Evolutionary conservation across 495 filamentous ascomycete species (phyloP).

Genomic region (Hypoxylon trugodes): DNA sequence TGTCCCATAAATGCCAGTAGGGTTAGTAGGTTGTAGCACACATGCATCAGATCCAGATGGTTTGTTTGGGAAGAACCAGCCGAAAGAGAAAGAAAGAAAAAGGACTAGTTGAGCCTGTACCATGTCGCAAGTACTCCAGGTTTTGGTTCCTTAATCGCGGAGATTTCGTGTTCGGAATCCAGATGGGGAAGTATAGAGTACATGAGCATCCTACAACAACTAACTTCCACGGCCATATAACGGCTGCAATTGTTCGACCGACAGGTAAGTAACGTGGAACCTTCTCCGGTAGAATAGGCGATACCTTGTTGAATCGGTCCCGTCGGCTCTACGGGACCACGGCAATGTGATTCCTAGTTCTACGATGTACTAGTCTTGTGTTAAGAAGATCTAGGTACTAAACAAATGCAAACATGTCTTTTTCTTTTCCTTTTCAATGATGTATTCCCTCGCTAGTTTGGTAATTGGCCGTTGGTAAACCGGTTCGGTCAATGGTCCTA

Average conservation of each 20-base stretch:
- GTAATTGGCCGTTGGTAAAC: too few species aligned
- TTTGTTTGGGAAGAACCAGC: slow-evolving; percentile 18
- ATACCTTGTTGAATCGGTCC: slow-evolving; percentile 10
- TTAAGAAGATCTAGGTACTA: too few species aligned
- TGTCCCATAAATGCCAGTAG: background rate
- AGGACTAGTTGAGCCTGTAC: background rate
- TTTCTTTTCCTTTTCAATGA: too few species aligned
- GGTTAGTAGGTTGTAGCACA: slow-evolving; percentile 12
- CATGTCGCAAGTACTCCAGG: slow-evolving; percentile 15
- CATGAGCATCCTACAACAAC: background rate
- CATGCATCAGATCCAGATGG: slow-evolving; percentile 20
- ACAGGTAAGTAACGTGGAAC: slow-evolving; percentile 6
- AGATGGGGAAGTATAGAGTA: slow-evolving; percentile 27
- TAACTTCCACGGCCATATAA: slow-evolving; percentile 2
- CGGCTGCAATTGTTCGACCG: slow-evolving; percentile 32
- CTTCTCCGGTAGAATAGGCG: slow-evolving; percentile 29
- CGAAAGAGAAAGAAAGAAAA: background rate
- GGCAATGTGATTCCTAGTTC: slow-evolving; percentile 10
- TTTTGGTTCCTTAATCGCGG: background rate
- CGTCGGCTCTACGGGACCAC: slow-evolving; percentile 19
- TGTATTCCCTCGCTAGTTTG: too few species aligned
- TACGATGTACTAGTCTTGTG: background rate
- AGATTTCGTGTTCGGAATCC: background rate
- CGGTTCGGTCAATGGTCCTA: slow-evolving; percentile 9
- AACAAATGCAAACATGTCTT: too few species aligned